These are phyloP conservation scores for Balamuthia mandrillaris DNA, from an alignment of 208 protist species.

Conservation along the genomic window DNA sequence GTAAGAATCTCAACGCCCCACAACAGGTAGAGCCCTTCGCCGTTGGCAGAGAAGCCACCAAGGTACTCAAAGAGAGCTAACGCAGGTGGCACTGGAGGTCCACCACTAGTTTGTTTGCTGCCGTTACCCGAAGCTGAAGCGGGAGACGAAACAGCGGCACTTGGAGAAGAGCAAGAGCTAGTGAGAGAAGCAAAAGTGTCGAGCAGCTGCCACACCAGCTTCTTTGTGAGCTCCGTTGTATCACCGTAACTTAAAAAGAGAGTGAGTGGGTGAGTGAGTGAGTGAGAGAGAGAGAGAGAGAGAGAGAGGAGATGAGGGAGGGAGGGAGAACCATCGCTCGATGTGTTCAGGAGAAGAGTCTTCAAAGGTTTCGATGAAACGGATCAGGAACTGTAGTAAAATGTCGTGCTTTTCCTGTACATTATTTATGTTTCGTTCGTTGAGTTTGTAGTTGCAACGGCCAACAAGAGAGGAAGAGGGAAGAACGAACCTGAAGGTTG, in stretches of 20 bases:
- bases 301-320: background rate
- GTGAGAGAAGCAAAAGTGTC: background rate
- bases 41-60: conserved; percentile 1
- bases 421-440: too few relatives aligned
- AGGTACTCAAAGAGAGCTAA: conserved; percentile 20
- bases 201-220: conserved; percentile 11
- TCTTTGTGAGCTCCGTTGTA: background rate
- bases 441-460: too few relatives aligned
- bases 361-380: background rate
- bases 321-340: background rate
- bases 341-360: background rate
- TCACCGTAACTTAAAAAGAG: background rate
- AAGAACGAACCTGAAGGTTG: too few relatives aligned
- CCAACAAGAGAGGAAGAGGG: too few relatives aligned
- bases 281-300: background rate
- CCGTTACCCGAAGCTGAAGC: background rate
- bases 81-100: background rate
- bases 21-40: conserved; percentile 24
- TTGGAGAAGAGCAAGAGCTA: background rate
- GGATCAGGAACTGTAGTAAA: background rate
- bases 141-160: background rate
- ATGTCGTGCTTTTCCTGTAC: conserved; percentile 19
- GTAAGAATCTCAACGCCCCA: conserved; percentile 14
- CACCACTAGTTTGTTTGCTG: background rate
- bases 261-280: background rate